These are phyloP conservation scores for Ogataea degrootiae DNA, from an alignment of 805 yeast genomes.

Conservation along the genomic window DNA sequence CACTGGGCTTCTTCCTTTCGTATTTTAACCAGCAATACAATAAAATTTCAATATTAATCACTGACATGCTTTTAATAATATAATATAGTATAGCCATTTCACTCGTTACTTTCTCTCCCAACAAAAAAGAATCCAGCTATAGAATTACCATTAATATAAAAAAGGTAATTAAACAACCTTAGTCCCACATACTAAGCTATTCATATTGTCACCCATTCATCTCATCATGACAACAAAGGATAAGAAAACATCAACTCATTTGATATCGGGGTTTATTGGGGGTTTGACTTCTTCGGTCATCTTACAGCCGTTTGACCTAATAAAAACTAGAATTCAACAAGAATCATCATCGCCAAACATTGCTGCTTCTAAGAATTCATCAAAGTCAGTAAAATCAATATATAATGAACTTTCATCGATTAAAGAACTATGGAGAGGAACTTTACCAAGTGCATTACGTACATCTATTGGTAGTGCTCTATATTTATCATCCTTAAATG, in stretches of 20 bases:
- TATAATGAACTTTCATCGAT: conserved; percentile 38
- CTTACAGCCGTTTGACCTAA: conserved; percentile 83
- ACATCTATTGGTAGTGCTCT: conserved; percentile 90
- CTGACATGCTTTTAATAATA: no score
- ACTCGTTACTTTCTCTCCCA: no score
- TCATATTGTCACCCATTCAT: background rate
- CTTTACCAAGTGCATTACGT: conserved; percentile 82
- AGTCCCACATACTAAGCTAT: no score
- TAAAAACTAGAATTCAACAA: conserved; percentile 86
- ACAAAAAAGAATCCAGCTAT: no score
- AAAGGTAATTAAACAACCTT: no score
- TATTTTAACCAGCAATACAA: no score
- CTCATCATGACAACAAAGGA: conserved; percentile 6
- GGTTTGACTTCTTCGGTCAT: conserved; percentile 78
- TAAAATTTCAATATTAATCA: no score
- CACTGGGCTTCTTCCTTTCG: no score
- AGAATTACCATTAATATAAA: no score
- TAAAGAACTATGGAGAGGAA: conserved; percentile 83
- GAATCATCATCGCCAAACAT: conserved; percentile 18
- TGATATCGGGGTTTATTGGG: conserved; percentile 77
- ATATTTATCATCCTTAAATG: conserved; percentile 69
- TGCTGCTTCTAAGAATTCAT: background rate
- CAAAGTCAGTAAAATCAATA: conserved; percentile 28
- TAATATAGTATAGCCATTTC: no score
- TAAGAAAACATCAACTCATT: conserved; percentile 40